Evolutionary conservation across 1,284 basidiomycete species (phyloP), one percentile per base, ranked within the genome.

Genomic region (Moesziomyces sp.): DNA sequence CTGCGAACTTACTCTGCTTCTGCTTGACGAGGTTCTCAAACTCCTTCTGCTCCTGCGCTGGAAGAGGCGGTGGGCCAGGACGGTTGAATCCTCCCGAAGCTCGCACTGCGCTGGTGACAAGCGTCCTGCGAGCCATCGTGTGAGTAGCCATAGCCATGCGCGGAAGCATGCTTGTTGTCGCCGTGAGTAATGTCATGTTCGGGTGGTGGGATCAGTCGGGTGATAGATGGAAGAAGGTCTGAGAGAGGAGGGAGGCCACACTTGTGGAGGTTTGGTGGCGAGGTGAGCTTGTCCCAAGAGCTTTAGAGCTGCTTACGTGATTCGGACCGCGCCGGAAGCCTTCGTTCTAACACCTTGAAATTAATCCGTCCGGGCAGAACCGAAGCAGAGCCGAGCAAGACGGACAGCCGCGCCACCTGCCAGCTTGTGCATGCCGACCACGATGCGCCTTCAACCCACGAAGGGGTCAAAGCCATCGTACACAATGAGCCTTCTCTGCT

Each of bases 41-140:
- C 65, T 86, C 85, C 38, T 76, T 74, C 61, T 86, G 86, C 18
- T 86, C 81, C 43, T 84, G 70, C 11, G 80, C 63, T 3, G 85
- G 84, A 2, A 86, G 70, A 1, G 80, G 76, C 0, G 84, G 84
- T 4, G 86, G 86, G 0, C 79, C 77, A 0, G 85, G 84, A 5
- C 81, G 79, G 52, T 75, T 58, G 72, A 85, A 85, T 5, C 61
- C 69, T 9, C 52, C 52, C 0, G 56, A 59, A 0, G 45, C 16
- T 3, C 42, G n/a, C 5, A 50, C 1, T 0, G 64, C 18, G 9
- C 64, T 57, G 16, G 64, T 58, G 33, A 53, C 18, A 38, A 73
- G 55, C 7, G 48, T 40, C 8, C 69, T 64, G 21, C 52, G 66
- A 28, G 59, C 42, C 10, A 48, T 26, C 14, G n/a, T 44, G 8